phyloP scores from a whole-genome alignment of 2,329 filamentous ascomycete species.

The Biscogniauxia marginata region DNA sequence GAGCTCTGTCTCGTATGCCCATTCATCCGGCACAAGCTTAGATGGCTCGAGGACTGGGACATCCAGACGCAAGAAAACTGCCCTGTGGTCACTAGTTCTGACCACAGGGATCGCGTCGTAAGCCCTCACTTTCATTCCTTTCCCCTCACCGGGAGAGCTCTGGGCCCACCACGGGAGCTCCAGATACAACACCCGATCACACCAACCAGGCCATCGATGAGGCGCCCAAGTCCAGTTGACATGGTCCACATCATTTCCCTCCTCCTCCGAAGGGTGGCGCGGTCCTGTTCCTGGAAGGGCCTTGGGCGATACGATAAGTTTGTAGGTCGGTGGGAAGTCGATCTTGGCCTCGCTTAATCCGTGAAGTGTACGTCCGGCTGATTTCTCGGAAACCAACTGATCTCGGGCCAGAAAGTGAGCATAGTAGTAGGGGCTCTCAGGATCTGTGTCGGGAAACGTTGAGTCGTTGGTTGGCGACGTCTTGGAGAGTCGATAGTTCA shows the following conservation, averaged over 20 bases:
- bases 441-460: constrained; percentile 60
- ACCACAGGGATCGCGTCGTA: constrained; percentile 79
- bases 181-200: constrained; percentile 82
- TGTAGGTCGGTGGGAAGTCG: constrained; percentile 89
- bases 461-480: constrained; percentile 60
- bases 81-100: constrained; percentile 81
- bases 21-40: constrained; percentile 37
- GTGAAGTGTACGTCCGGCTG: constrained; percentile 70
- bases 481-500: constrained; percentile 88
- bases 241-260: constrained; percentile 31
- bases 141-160: constrained; percentile 19
- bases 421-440: constrained; percentile 60
- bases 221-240: constrained; percentile 70
- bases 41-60: constrained; percentile 58
- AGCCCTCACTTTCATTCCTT: constrained; percentile 50
- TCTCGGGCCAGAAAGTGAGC: constrained; percentile 68
- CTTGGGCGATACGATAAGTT: constrained; percentile 60
- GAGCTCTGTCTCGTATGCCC: constrained; percentile 14
- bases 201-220: constrained; percentile 90
- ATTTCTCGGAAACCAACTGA: constrained; percentile 73
- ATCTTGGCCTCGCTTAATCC: constrained; percentile 73
- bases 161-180: constrained; percentile 56
- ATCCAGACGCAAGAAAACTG: constrained; percentile 70
- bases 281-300: constrained; percentile 18
- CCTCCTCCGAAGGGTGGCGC: constrained; percentile 21